Evolutionary conservation across 306 rosid species (phyloP), one percentile per base, ranked within the genome.

Genomic region (Vigna hirtella): DNA sequence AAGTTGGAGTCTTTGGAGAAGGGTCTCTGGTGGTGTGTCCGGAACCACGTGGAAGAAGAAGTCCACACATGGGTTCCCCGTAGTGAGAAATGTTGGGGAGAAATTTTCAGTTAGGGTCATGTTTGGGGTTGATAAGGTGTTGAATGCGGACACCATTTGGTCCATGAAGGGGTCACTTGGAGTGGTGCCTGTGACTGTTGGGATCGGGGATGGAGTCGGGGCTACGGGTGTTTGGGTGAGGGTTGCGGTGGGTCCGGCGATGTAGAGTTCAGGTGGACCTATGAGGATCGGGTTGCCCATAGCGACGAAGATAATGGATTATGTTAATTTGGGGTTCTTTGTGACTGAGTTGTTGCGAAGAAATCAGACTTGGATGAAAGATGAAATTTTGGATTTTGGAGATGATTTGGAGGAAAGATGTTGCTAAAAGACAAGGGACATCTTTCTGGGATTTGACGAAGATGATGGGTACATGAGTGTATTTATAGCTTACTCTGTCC

Each of bases 41-140:
- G 93, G 91, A 0, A 91, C 89, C 5, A 91, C 81, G 43, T 87
- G 90, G 83, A 87, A 91, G 85, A 91, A 89, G 69, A 91, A 82
- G 2, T 89, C 93, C 1, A 89, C 88, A 62, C 89, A 91, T 3
- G 92, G 93, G 66, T 89, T 80, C 4, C 93, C 93, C 3, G 91
- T 52, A 47, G 93, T 65, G 77, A 84, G 74, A 36, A 65, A 91
- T 0, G 90, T 86, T 2, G 84, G 72, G 4, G 96, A 89, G 2
- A 1, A 0, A 72, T 87, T 87, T 42, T 87, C 90, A 0, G 91
- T 86, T 11, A 78, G 22, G 7, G 81, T 65, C 81, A 59, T 78
- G 1, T 71, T 42, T 12, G 69, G 64, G 8, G 22, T 36, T 16
- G 58, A 15, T 1, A 70, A 4, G 2, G 64, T 3, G 79, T 88